These are phyloP conservation scores for Globisporangium spiculum DNA, from an alignment of 352 stramenopile species.

Conservation along the genomic window DNA sequence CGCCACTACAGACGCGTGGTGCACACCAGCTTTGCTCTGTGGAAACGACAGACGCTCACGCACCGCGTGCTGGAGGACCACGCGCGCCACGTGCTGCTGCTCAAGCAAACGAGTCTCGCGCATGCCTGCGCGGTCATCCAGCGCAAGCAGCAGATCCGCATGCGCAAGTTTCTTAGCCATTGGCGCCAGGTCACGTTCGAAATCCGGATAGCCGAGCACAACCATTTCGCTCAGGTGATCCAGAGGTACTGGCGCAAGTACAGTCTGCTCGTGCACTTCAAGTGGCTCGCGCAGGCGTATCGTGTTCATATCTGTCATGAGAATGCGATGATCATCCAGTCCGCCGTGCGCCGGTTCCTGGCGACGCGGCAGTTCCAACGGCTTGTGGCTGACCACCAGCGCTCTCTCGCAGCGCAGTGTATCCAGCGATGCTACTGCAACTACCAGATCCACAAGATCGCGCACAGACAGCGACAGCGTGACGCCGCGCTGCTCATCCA, in stretches of 20 bases:
- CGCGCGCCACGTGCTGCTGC: conserved; percentile 19
- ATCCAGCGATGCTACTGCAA: conserved; percentile 30
- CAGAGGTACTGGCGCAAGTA: conserved; percentile 30
- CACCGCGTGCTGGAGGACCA: conserved; percentile 23
- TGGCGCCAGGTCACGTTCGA: conserved; percentile 18
- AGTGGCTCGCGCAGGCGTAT: conserved; percentile 20
- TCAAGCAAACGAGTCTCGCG: conserved; percentile 22
- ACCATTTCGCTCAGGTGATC: conserved; percentile 16
- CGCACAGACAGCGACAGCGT: conserved; percentile 16
- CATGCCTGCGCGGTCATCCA: conserved; percentile 41
- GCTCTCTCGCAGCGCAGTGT: conserved; percentile 13
- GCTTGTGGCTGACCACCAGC: conserved; percentile 17
- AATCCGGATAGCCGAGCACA: conserved; percentile 23
- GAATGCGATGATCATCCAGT: conserved; percentile 28
- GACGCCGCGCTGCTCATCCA: conserved; percentile 18
- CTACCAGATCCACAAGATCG: conserved; percentile 25
- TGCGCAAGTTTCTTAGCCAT: conserved; percentile 1
- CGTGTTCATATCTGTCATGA: conserved; percentile 20
- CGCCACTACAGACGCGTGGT: conserved; percentile 16
- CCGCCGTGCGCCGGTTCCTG: conserved; percentile 17
- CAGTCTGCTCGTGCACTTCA: conserved; percentile 20
- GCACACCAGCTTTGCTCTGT: conserved; percentile 11
- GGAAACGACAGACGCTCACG: conserved; percentile 22
- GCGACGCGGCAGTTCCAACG: conserved; percentile 15
- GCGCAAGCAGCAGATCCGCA: conserved; percentile 20